Evolutionary conservation across 225 moss, liverwort and hornwort genomes (phyloP), one percentile per base, ranked within the genome.

Genomic region (Ulota crispa): DNA sequence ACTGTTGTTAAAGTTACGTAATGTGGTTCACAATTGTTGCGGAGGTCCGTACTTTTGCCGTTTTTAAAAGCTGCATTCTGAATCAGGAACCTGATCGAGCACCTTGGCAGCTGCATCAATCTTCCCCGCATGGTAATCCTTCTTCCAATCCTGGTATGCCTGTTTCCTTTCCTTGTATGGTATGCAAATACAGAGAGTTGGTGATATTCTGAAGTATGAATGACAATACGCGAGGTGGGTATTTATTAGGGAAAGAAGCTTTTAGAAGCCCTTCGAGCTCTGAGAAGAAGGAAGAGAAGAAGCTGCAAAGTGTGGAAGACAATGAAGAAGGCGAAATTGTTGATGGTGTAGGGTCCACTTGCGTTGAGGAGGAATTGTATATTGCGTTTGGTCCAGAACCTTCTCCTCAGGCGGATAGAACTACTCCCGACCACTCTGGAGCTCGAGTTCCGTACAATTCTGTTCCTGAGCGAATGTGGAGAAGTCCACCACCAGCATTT

Each of bases 1-100:
- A 72, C 26, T 76, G 21, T 59, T 59, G 30, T 43, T 75, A 34
- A 72, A 56, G 63, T 34, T 45, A 12, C 45, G 15, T 55, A 27
- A 36, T 67, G 34, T 75, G 64, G 65, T 66, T 21, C n/a, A 37
- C 36, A 24, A 45, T 37, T 26, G 15, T 56, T 23, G 68, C 45
- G 2, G 59, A 78, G n/a, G 37, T 70, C 15, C 69, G 26, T 36
- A 30, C n/a, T 50, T 3, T 64, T 73, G 50, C 32, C 56, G 34
- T 69, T 41, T 73, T 15, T 68, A 47, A 30, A 67, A 47, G 60
- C 10, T 72, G 82, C 54, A 68, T 80, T 27, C 68, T 70, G 83
- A 80, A 85, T 55, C 88, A 98, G 94, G 94, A 94, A 82, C 78
- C 85, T 56, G 98, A 98, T 86, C 95, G 91, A 70, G 84, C 93